Evolutionary conservation across 2,329 filamentous ascomycete genomes (phyloP), one percentile per base, ranked within the genome.

Genomic region (Salinomyces thailandicus): DNA sequence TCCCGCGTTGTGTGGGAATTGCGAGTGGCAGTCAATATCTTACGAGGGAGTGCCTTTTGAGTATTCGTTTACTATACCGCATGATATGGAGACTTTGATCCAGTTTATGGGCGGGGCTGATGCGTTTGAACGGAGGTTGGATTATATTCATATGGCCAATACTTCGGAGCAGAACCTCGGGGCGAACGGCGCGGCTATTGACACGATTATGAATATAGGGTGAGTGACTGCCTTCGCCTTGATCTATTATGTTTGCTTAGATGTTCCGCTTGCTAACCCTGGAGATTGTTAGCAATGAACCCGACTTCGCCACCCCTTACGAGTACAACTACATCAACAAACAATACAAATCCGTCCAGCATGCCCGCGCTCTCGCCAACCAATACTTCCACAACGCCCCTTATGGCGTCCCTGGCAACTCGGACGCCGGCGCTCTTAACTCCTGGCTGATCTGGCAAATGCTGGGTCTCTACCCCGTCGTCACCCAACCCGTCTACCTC

Each of bases 41-140:
- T 67, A 66, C 35, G 63, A 66, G 46, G 37, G 29, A 8, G 33
- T 34, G 22, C 39, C 30, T 3, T 32, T 36, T 33, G 62, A 66
- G 34, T 67, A 67, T 41, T 61, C 58, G 1, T 66, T 64, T 36
- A 61, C 60, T 1, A 52, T 64, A 5, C 63, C 62, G 1, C 61
- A 64, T 36, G 63, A 67, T 30, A 53, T 65, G 33, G 45, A 57
- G 14, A 60, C 57, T 3, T 47, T 67, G 13, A 66, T 67, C 24
- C 40, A 56, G 2, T 58, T 65, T 36, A 64, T 64, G 60, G 63
- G 63, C 5, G 63, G 63, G 0, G 31, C 48, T 0, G 33, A 46
- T 1, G 55, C 54, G 24, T 64, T 65, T 41, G 62, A 65, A 36
- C 33, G 45, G 0, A 52, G 63, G 3, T 55, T 67, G 1, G 62